These are phyloP conservation scores for Prunus fruticosa DNA, from an alignment of 306 rosid species.

Conservation along the genomic window DNA sequence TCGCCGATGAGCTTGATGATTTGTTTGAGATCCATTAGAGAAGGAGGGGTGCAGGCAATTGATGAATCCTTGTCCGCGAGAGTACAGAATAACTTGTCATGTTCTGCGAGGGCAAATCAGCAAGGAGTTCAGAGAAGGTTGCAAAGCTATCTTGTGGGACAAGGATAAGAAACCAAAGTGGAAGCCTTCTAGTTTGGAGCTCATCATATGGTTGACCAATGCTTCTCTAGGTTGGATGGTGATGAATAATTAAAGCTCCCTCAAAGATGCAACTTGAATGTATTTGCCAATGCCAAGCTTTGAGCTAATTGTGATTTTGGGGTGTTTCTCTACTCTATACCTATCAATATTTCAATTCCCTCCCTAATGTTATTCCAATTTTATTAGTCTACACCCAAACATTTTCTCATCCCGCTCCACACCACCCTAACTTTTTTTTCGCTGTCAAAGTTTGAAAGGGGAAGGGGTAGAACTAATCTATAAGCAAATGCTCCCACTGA, in stretches of 20 bases:
- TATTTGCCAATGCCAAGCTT: conserved; percentile 62
- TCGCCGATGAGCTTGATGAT: conserved; percentile 82
- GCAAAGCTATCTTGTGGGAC: conserved; percentile 71
- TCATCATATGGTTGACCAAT: conserved; percentile 17
- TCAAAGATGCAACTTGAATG: conserved; percentile 53
- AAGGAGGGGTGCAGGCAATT: conserved; percentile 65
- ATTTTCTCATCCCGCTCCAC: no score
- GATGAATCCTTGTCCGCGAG: conserved; percentile 64
- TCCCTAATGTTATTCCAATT: no score
- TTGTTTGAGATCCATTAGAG: conserved; percentile 69
- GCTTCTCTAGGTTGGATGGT: conserved; percentile 24
- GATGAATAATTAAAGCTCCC: conserved; percentile 34
- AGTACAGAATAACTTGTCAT: conserved; percentile 67
- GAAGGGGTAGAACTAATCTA: no score
- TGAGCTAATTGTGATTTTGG: conserved; percentile 8
- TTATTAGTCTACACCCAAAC: no score
- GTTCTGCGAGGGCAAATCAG: conserved; percentile 54
- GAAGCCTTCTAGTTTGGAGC: conserved; percentile 26
- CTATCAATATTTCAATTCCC: no score
- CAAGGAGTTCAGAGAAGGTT: conserved; percentile 83
- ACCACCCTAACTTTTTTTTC: no score
- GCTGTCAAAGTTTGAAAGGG: no score
- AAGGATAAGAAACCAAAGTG: conserved; percentile 76
- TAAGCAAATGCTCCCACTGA: no score
- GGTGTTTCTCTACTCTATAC: no score